A percentile compares a stretch with the other conserved stretches of the same genome.
phyloP scores from a whole-genome alignment of 352 stramenopile species.

The Blastocystis sp. region DNA sequence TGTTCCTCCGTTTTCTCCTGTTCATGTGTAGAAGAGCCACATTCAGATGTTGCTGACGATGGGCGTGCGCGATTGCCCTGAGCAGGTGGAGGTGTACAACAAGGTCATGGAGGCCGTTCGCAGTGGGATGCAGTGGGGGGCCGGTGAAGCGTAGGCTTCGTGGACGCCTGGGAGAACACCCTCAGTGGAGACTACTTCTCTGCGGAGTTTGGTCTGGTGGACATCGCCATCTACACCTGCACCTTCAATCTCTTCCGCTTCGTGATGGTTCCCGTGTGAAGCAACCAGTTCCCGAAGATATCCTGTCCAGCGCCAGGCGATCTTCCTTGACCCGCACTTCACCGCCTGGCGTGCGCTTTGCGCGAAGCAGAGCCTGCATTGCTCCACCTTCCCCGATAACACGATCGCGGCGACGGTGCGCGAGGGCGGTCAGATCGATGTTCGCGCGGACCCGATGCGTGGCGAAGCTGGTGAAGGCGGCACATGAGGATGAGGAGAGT shows the following conservation, averaged over 20 bases:
- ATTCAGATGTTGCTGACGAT: constrained; percentile 59
- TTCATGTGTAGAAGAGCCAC: constrained; percentile 53
- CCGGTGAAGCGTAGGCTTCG: constrained; percentile 12
- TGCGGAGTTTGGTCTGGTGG: constrained; percentile 26
- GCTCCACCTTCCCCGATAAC: constrained; percentile 1
- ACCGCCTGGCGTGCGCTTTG: constrained; percentile 19
- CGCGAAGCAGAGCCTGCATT: constrained; percentile 11
- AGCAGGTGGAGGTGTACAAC: constrained; percentile 55
- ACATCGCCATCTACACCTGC: constrained; percentile 34
- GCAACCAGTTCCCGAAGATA: constrained; percentile 45
- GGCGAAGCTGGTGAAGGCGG: background rate
- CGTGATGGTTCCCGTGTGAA: constrained; percentile 28
- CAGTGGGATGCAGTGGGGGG: background rate
- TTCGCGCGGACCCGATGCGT: constrained; percentile 18
- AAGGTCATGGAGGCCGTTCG: constrained; percentile 17
- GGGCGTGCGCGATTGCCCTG: constrained; percentile 59
- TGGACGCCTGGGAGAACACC: constrained; percentile 40
- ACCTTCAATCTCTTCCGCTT: constrained; percentile 62
- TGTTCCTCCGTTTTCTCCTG: background rate
- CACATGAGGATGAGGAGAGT: background rate
- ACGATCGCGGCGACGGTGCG: constrained; percentile 2
- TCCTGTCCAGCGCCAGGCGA: background rate
- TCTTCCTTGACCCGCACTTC: background rate
- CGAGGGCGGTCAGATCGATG: constrained; percentile 55
- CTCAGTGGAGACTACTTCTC: constrained; percentile 11